Percentiles rank a stretch among this genome's conserved stretches.
Conservation (phyloP, 2,329 filamentous ascomycete species). For the Talaromyces sp. region DNA sequence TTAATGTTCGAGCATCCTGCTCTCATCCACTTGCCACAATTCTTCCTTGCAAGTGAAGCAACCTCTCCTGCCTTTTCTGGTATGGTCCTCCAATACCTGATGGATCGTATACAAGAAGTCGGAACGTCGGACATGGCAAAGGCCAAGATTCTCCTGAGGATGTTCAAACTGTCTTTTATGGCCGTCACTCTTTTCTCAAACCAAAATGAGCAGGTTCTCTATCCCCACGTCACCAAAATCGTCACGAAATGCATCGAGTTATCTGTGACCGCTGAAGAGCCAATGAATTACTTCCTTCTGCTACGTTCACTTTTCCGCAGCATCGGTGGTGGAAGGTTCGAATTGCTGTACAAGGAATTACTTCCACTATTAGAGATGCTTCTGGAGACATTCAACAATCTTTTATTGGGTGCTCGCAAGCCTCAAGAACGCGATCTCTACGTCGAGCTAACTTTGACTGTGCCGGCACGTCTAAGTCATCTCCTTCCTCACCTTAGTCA, state of each 20-base stretch:
- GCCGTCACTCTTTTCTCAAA: constrained; percentile 92
- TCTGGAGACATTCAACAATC: constrained; percentile 91
- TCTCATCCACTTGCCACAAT: constrained; percentile 91
- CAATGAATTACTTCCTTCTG: constrained; percentile 97
- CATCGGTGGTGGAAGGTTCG: constrained; percentile 95
- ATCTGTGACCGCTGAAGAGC: constrained; percentile 91
- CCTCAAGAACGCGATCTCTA: constrained; percentile 90
- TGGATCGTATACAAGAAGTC: constrained; percentile 94
- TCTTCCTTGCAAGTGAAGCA: constrained; percentile 96
- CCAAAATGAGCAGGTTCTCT: constrained; percentile 91
- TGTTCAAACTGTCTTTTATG: constrained; percentile 99
- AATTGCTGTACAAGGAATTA: constrained; percentile 97
- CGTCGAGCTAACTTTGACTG: constrained; percentile 93
- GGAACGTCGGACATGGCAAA: constrained; percentile 88
- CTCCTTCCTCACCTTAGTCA: constrained; percentile 92
- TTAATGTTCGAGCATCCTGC: constrained; percentile 97
- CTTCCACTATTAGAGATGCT: constrained; percentile 95
- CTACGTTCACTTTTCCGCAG: constrained; percentile 89
- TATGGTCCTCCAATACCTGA: constrained; percentile 95
- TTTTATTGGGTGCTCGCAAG: constrained; percentile 85
- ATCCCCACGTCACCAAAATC: constrained; percentile 95
- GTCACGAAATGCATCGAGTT: constrained; percentile 96
- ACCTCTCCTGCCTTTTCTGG: constrained; percentile 97
- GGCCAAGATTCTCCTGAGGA: constrained; percentile 82
- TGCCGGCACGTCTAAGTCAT: constrained; percentile 90